Evolutionary conservation across 1,284 basidiomycete genomes (phyloP), one percentile per base, ranked within the genome.

Genomic region (Wallemia mellicola): DNA sequence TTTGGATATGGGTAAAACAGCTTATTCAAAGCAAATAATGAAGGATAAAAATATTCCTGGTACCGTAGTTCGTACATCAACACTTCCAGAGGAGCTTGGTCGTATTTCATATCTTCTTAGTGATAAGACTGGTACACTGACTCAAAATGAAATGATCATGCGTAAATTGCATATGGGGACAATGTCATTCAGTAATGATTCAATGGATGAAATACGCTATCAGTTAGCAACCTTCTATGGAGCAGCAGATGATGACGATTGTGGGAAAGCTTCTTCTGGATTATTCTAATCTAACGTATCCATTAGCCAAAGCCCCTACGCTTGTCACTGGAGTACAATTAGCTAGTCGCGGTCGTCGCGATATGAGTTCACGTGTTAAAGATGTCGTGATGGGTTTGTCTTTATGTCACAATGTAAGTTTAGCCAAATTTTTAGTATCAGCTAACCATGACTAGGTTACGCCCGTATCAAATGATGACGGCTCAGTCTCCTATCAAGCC

Each of bases 101-200:
- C 75, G 92, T 48, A 91, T 99, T 63, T 89, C 95, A 65, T 98
- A 98, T 69, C 73, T 98, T 28, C 72, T 98, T 28, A 92, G 84
- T 63, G 92, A 98, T 70, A 98, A 98, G 74, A 99, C 94, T 0
- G 94, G 94, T 0, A 98, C 94, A 2, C 71, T 98, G 60, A 99
- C 94, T 0, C 86, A 95, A 69, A 99, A 99, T 67, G 92, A 95
- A 69, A 98, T 99, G 94, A 92, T 98, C 70, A 82, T 99, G 78
- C 91, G 84, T 73, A 96, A 94, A 69, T 73, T 99, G 32, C 92
- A 99, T 67, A 86, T 98, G 83, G 94, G 94, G 1, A 98, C 94
- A 0, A 87, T 98, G 76, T 91, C 87, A 1, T 99, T 92, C 68
- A 88, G 87, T 0, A 82, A 76, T 66, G 94, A 99, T 66, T 83